Percentiles rank a stretch among this genome's conserved stretches.
phyloP scores from a whole-genome alignment of 129 eudicot species.

The Artemisia annua region DNA sequence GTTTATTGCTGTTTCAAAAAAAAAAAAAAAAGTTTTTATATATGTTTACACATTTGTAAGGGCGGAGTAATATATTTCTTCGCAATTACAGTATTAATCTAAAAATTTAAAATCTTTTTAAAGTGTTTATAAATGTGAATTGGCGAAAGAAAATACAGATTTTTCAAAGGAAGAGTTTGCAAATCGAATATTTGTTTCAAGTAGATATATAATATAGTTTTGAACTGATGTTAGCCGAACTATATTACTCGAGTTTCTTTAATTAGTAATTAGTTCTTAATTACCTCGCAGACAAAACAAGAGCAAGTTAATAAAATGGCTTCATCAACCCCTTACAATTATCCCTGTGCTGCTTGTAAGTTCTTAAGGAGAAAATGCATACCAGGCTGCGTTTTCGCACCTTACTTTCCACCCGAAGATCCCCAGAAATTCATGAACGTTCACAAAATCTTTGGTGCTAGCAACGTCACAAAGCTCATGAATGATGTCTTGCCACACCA shows the following conservation, averaged over 20 bases:
- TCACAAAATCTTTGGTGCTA: slow-evolving; percentile 93
- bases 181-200: no score
- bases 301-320: slow-evolving; percentile 41
- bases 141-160: no score
- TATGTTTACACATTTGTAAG: no score
- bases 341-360: slow-evolving; percentile 98
- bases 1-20: no score
- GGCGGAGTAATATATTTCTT: no score
- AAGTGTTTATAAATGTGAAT: no score
- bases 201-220: neutral
- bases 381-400: slow-evolving; percentile 88
- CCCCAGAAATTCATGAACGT: slow-evolving; percentile 84
- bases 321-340: slow-evolving; percentile 73
- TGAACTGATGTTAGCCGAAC: neutral
- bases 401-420: slow-evolving; percentile 93
- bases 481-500: slow-evolving; percentile 83
- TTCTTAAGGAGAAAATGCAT: slow-evolving; percentile 83
- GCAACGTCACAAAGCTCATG: slow-evolving; percentile 85
- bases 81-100: no score
- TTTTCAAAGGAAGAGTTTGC: no score
- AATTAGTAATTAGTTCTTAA: neutral
- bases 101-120: no score
- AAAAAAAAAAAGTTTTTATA: no score
- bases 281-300: slow-evolving; percentile 19
- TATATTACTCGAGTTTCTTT: neutral